Conservation (phyloP, 2,329 filamentous ascomycete genomes). For the Tolypocladium album region DNA sequence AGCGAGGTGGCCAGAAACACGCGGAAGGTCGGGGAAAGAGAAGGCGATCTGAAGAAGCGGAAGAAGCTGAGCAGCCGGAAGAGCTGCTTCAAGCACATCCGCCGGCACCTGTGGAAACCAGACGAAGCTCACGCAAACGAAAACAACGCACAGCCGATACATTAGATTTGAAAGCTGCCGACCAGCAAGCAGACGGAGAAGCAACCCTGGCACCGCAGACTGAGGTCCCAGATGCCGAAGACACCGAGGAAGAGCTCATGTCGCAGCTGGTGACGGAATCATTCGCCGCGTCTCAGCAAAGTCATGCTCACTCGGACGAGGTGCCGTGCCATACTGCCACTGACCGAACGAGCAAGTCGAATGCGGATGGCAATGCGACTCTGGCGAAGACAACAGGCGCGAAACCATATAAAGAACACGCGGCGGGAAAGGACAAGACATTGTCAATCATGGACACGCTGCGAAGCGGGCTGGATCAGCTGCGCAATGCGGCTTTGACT, state of each 20-base stretch:
- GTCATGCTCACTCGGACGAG: slow-evolving; percentile 12
- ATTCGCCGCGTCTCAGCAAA: slow-evolving; percentile 24
- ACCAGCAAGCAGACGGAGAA: slow-evolving; percentile 1
- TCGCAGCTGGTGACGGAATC: slow-evolving; percentile 30
- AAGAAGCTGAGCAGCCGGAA: slow-evolving; percentile 7
- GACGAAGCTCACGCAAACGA: slow-evolving; percentile 9
- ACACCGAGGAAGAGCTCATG: slow-evolving; percentile 30
- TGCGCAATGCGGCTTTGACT: slow-evolving; percentile 49
- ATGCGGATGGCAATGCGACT: neutral
- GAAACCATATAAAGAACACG: slow-evolving; percentile 2
- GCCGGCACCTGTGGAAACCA: slow-evolving; percentile 6
- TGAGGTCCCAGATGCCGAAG: slow-evolving; percentile 13
- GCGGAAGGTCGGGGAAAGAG: slow-evolving; percentile 17
- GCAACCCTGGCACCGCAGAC: slow-evolving; percentile 1
- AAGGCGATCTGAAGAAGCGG: slow-evolving; percentile 12
- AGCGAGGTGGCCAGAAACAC: slow-evolving; percentile 9
- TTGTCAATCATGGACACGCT: slow-evolving; percentile 20
- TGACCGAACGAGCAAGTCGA: neutral
- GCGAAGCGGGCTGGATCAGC: slow-evolving; percentile 37
- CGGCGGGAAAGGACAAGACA: slow-evolving; percentile 6
- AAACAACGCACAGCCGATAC: slow-evolving; percentile 1
- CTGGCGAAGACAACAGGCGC: slow-evolving; percentile 1
- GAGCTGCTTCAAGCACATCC: neutral
- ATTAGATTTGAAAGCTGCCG: neutral
- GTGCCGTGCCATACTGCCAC: neutral